Percentiles rank a stretch among this genome's conserved stretches.
phyloP scores from a whole-genome alignment of 139 green algal genomes.

The Chlorella sp. region DNA sequence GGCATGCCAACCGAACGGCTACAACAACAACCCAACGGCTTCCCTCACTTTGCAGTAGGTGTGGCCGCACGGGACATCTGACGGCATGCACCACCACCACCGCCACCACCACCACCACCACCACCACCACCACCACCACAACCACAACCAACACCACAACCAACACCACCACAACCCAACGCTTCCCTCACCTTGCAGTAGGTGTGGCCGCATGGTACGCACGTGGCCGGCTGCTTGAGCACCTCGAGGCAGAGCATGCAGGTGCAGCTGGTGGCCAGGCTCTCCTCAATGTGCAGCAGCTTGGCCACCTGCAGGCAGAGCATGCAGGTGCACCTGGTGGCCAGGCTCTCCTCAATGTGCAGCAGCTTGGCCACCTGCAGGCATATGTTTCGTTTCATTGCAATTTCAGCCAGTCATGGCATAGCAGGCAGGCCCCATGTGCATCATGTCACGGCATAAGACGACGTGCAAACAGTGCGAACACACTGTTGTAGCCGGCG shows the following conservation, averaged over 20 bases:
- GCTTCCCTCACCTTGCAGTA: slow-evolving; percentile 18
- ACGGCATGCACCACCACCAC: no score
- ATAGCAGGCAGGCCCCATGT: no score
- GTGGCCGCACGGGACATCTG: no score
- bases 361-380: slow-evolving; percentile 18
- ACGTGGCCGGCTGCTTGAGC: slow-evolving; percentile 17
- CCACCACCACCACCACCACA: neutral
- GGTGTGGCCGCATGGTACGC: slow-evolving; percentile 26
- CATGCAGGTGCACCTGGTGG: slow-evolving; percentile 27
- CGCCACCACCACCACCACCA: no score
- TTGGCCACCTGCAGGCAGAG: slow-evolving; percentile 8
- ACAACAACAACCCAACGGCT: no score
- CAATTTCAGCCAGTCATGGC: no score
- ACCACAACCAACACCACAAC: neutral
- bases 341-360: slow-evolving; percentile 28
- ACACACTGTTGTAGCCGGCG: no score
- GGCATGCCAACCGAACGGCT: no score
- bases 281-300: slow-evolving; percentile 29
- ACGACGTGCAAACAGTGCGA: no score
- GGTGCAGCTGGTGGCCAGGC: slow-evolving; percentile 25
- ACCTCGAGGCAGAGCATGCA: slow-evolving; percentile 34
- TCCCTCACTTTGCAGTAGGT: slow-evolving; percentile 16
- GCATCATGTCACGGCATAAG: no score
- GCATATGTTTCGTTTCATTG: no score
- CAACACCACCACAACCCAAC: no score